These are phyloP conservation scores for Suhomyces coccinellae DNA, from an alignment of 1,139 yeast species.

Conservation along the genomic window DNA sequence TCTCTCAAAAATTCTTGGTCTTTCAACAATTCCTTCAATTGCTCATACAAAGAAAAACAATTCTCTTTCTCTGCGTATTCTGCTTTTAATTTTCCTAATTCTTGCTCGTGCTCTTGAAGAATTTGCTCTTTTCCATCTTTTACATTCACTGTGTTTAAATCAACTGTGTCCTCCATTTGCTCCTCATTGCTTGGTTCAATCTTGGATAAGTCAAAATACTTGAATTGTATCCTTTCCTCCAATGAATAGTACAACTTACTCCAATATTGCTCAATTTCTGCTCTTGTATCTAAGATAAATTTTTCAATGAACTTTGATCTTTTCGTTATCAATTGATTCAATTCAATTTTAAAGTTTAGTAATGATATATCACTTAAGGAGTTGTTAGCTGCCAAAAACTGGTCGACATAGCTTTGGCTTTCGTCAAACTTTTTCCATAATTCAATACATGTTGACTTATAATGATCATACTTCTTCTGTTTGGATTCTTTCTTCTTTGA, in stretches of 20 bases:
- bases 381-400: slow-evolving; percentile 39
- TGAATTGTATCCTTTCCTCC: slow-evolving; percentile 39
- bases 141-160: not conserved
- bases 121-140: slow-evolving; percentile 46
- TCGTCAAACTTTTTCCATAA: slow-evolving; percentile 57
- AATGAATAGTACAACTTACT: slow-evolving; percentile 56
- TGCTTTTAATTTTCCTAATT: slow-evolving; percentile 51
- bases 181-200: not conserved
- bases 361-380: slow-evolving; percentile 39
- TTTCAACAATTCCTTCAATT: slow-evolving; percentile 52
- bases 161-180: not conserved
- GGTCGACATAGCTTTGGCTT: slow-evolving; percentile 32
- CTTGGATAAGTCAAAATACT: slow-evolving; percentile 24
- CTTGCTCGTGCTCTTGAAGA: slow-evolving; percentile 62
- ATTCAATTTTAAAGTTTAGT: slow-evolving; percentile 50
- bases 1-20: slow-evolving; percentile 67
- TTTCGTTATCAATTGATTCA: slow-evolving; percentile 56
- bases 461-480: slow-evolving; percentile 35
- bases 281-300: slow-evolving; percentile 63
- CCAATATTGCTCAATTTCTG: slow-evolving; percentile 64
- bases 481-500: slow-evolving; percentile 31
- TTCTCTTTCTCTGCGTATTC: slow-evolving; percentile 56
- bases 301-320: slow-evolving; percentile 66
- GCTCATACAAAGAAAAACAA: slow-evolving; percentile 53
- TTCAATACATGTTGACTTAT: slow-evolving; percentile 36